A percentile compares a stretch with the other conserved stretches of the same genome.
These are phyloP conservation scores for Draba incana DNA, from an alignment of 345 rosid species.

Conservation along the genomic window DNA sequence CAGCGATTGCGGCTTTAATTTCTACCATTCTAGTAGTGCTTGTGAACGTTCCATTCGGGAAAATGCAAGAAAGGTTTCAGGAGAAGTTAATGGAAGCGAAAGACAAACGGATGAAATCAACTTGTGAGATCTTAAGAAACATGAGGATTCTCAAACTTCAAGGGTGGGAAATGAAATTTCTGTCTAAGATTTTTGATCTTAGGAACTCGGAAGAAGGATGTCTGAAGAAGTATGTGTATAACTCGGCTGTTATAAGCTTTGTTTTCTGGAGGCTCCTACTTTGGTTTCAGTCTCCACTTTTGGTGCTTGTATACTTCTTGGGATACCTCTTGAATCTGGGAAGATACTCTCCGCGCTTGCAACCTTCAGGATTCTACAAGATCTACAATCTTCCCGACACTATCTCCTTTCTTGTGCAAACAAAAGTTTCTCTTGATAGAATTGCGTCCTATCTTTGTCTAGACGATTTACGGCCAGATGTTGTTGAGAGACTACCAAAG, in stretches of 20 bases:
- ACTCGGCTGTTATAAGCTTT: slow-evolving; percentile 32
- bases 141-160: slow-evolving; percentile 84
- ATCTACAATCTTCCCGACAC: slow-evolving; percentile 65
- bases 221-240: slow-evolving; percentile 55
- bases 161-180: slow-evolving; percentile 79
- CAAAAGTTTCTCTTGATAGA: slow-evolving; percentile 73
- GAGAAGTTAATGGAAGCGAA: slow-evolving; percentile 73
- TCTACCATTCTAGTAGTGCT: slow-evolving; percentile 63
- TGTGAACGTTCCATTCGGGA: slow-evolving; percentile 58
- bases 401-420: slow-evolving; percentile 63
- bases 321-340: slow-evolving; percentile 66
- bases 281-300: slow-evolving; percentile 64
- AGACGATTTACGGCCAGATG: slow-evolving; percentile 57
- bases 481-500: slow-evolving; percentile 50
- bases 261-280: slow-evolving; percentile 73
- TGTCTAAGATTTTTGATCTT: slow-evolving; percentile 58
- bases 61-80: slow-evolving; percentile 64
- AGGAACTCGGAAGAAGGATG: slow-evolving; percentile 58
- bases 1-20: slow-evolving; percentile 56
- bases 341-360: slow-evolving; percentile 78
- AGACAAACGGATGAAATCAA: slow-evolving; percentile 66
- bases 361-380: slow-evolving; percentile 68
- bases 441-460: slow-evolving; percentile 61
- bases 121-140: slow-evolving; percentile 67
- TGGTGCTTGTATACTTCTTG: slow-evolving; percentile 61